Conservation (phyloP, 148 eudicot species). For the Cornus controversa region DNA sequence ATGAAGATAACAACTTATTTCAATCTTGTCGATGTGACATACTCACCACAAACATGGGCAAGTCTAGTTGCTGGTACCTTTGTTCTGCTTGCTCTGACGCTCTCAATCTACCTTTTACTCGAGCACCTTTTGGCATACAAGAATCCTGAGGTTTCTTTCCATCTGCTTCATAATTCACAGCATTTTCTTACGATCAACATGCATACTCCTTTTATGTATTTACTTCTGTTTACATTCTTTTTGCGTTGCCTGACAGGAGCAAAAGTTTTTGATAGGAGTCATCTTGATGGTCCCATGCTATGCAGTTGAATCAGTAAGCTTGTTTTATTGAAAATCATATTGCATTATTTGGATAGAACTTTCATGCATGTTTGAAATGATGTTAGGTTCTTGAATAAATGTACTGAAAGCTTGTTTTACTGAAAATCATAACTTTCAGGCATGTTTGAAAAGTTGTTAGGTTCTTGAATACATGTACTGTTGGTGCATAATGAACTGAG, state of each 20-base stretch:
- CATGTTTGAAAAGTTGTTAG: too few species aligned
- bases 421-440: too few species aligned
- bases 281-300: constrained; percentile 96
- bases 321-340: neutral
- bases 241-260: constrained; percentile 62
- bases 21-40: constrained; percentile 22
- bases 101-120: constrained; percentile 78
- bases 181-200: neutral
- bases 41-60: constrained; percentile 76
- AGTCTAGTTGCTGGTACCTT: constrained; percentile 62
- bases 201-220: neutral
- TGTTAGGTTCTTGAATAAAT: too few species aligned
- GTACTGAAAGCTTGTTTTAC: too few species aligned
- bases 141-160: constrained; percentile 74
- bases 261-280: constrained; percentile 93
- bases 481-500: too few species aligned
- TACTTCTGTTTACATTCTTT: constrained; percentile 7
- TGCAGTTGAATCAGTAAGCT: constrained; percentile 89
- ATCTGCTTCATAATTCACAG: neutral
- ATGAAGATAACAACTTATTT: constrained; percentile 32
- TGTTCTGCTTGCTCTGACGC: constrained; percentile 59
- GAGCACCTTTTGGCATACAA: constrained; percentile 90
- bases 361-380: too few species aligned
- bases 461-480: too few species aligned
- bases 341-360: neutral